Base-by-base conservation (phyloP, 1,139 yeast species). In the Saccharomycopsis crataegensis region DNA sequence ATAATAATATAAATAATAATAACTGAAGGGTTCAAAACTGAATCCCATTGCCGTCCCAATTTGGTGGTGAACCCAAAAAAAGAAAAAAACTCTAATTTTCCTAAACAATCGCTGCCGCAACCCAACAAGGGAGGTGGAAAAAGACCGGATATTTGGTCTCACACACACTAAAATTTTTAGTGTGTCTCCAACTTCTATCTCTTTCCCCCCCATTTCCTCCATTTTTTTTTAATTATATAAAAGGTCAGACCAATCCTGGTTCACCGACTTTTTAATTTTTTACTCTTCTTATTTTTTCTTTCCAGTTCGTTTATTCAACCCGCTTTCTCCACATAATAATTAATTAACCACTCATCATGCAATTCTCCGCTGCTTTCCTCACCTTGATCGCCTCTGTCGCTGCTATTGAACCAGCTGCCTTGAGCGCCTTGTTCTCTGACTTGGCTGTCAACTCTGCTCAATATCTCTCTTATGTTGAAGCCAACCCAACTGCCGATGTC, bases 401-500 rank as follows among this genome's bases (percentile, higher is more conserved):
- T 32, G 58, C 58, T 46, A 48, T 55, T 48, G 56, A 55, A 36
- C 41, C 42, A 6, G 58, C 56, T 40, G 49, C 32, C n/a, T 40
- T 55, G 16, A 37, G 48, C 44, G 57, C 54, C 33, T 44, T 55
- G 33, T 50, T 55, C 33, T 32, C 50, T 28, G 58, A 55, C 41
- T 50, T 55, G 47, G 48, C 48, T 38, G 52, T 46, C 16, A 37
- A 55, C 50, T 50, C 57, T 38, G 54, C 52, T 40, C 50, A 55
- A 40, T 55, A 55, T 43, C 32, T 55, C 17, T 55, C 58, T n/a
- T 55, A 55, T 50, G 40, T 55, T 40, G 45, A 46, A 38, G 56
- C 56, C 32, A 55, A 55, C 54, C 58, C 58, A 22, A 44, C 44
- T 16, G 47, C 37, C 8, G 48, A 55, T 54, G 54, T 56, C 46